phyloP scores from a whole-genome alignment of 208 protist species.

The Crithidia brevicula region DNA sequence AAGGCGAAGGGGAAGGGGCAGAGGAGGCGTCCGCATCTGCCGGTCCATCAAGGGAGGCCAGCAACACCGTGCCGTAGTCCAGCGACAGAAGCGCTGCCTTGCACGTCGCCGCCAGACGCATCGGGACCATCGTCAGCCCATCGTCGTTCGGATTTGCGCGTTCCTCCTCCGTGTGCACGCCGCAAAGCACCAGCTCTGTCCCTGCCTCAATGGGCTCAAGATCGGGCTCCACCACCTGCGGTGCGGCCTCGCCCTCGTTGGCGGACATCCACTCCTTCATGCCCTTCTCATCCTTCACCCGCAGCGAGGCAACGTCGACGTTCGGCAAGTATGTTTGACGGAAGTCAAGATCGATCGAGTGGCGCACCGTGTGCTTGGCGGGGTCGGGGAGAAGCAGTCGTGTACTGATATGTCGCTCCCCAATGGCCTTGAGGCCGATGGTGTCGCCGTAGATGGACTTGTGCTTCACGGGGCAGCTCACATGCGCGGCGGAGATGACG shows the following conservation, averaged over 20 bases:
- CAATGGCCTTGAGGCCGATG: conserved; percentile 74
- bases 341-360: conserved; percentile 69
- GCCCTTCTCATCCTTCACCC: conserved; percentile 47
- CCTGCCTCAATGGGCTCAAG: conserved; percentile 66
- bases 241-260: not conserved
- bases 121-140: conserved; percentile 45
- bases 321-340: conserved; percentile 69
- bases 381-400: conserved; percentile 56
- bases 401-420: conserved; percentile 86
- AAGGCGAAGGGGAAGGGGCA: not conserved
- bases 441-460: conserved; percentile 71
- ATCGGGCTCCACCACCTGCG: conserved; percentile 70
- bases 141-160: conserved; percentile 86
- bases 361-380: conserved; percentile 26
- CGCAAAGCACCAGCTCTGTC: conserved; percentile 66
- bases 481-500: conserved; percentile 83
- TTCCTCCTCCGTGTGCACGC: conserved; percentile 66
- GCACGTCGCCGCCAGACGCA: conserved; percentile 56
- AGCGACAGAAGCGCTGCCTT: conserved; percentile 75
- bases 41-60: conserved; percentile 50
- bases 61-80: conserved; percentile 87
- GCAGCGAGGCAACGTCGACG: conserved; percentile 74
- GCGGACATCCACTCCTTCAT: conserved; percentile 25
- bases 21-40: not conserved
- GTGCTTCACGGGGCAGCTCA: conserved; percentile 78